A percentile compares a stretch with the other conserved stretches of the same genome.
Conservation (phyloP, 768 basidiomycete genomes). For the Collybia sordida region DNA sequence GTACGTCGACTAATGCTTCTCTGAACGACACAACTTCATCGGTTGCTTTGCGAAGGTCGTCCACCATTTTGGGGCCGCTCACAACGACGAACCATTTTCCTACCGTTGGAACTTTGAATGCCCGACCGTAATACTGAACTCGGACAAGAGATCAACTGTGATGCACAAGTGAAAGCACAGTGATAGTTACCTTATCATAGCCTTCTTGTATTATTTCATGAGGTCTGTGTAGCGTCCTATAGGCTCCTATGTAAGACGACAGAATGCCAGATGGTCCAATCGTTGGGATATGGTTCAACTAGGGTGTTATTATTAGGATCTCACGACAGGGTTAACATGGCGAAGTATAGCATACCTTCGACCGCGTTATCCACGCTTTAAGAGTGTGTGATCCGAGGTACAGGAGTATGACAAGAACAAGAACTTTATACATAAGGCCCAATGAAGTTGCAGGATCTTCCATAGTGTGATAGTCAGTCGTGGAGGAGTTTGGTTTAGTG, state of each 20-base stretch:
- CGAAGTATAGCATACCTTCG: slow-evolving; percentile 4
- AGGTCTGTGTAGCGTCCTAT: slow-evolving; percentile 6
- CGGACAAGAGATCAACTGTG: too few species aligned
- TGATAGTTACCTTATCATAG: slow-evolving; percentile 10
- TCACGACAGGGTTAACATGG: too few species aligned
- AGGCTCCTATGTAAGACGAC: slow-evolving; percentile 16
- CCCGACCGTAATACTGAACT: slow-evolving; percentile 12
- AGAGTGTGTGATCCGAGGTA: not conserved
- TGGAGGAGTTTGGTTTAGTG: too few species aligned
- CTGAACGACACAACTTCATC: slow-evolving; percentile 25
- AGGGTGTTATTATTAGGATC: not conserved
- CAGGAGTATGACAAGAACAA: not conserved
- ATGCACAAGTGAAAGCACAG: not conserved
- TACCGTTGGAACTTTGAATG: slow-evolving; percentile 21
- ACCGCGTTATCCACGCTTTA: slow-evolving; percentile 4
- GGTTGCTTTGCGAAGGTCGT: slow-evolving; percentile 31
- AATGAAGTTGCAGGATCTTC: not conserved
- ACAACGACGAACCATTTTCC: slow-evolving; percentile 30
- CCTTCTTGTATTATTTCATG: slow-evolving; percentile 17
- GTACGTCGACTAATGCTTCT: slow-evolving; percentile 5
- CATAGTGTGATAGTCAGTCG: not conserved
- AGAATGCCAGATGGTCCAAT: slow-evolving; percentile 14
- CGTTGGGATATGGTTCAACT: slow-evolving; percentile 13
- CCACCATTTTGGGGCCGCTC: slow-evolving; percentile 25
- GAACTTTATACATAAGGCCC: not conserved